Evolutionary conservation across 352 stramenopile species (phyloP), one percentile per base, ranked within the genome.

Genomic region (Globisporangium lucens): DNA sequence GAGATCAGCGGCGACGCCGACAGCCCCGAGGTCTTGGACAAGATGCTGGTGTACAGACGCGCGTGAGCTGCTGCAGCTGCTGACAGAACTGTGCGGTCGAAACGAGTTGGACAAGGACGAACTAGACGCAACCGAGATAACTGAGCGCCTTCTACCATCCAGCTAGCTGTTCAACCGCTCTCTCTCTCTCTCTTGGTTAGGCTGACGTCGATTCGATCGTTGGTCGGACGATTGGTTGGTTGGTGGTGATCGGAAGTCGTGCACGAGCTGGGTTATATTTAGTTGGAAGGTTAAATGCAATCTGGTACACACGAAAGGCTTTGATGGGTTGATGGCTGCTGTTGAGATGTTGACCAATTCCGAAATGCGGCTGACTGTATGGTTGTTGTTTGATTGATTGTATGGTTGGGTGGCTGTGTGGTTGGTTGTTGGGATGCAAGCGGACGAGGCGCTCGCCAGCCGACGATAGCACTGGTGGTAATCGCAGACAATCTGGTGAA

Each of bases 1-100:
- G 79, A 93, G 9, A 69, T 90, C 36, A 91, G 79, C 51, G 80
- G 85, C 6, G 87, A 95, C 68, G 80, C 77, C 5, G 82, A 95
- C 63, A 77, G 77, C 20, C 72, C 76, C 4, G 83, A 91, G 35
- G 70, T 80, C 46, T 75, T 85, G 22, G 76, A 72, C 27, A 80
- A 72, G 36, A 91, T 94, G 83, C 55, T 93, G 70, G 80, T 94
- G 49, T 93, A 77, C 72, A 79, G 76, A 65, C 81, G 75, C 22
- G 51, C 65, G 46, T 77, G 76, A 60, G 22, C 30, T 41, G 35
- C 35, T 33, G 30, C 30, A 6, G n/a, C 10, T 53, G 65, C 63
- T 57, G 41, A 69, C 15, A 24, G 61, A 13, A 56, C 65, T 57
- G 20, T 43, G 57, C 20, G 30, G 52, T 30, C 27, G 52, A 58